Evolutionary conservation across 2,329 filamentous ascomycete genomes (phyloP), one percentile per base, ranked within the genome.

Genomic region (Pseudogymnoascus sp.): DNA sequence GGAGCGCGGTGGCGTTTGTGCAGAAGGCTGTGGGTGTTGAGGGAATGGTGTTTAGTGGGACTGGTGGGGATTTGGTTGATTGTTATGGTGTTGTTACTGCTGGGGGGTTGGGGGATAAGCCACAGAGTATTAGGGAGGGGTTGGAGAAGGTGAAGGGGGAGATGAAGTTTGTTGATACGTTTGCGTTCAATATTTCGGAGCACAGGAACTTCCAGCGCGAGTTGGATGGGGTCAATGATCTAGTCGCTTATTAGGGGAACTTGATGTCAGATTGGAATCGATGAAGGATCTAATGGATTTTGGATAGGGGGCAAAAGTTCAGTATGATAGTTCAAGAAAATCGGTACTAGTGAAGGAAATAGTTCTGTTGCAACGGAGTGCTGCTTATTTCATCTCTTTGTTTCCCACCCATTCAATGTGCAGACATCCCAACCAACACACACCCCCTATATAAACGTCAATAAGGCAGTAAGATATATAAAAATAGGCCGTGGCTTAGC

Each of bases 1-100:
- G 88, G 0, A 89, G 92, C 70, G 90, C 80, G 0, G 83, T 90
- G 0, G 77, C 83, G 2, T 76, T 93, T 41, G 78, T 93, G 29
- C 74, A 78, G 59, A 74, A 79, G 31, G 74, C 74, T 1, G 77
- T 62, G 68, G 74, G 74, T 31, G 71, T 81, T 4, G 76, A 79
- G 0, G 78, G 77, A 4, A 74, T 85, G 67, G 64, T 75, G 4
- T 80, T 83, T 68, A 69, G 72, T 14, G 58, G 58, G 12, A 65
- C 39, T 6, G 61, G 38, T 5, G 72, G 72, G 1, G 75, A 80
- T 16, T 82, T 85, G 0, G 77, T 83, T 0, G 86, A 91, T 67
- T 88, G 83, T 66, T 94, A 91, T 67, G 90, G 90, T 59, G 89
- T 95, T 1, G 86, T 93, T 0, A 93, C 90, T 0, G 78, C 88